A percentile compares a stretch with the other conserved stretches of the same genome.
Conservation (phyloP, 257 asterid species). For the Gynochthodes officinalis region DNA sequence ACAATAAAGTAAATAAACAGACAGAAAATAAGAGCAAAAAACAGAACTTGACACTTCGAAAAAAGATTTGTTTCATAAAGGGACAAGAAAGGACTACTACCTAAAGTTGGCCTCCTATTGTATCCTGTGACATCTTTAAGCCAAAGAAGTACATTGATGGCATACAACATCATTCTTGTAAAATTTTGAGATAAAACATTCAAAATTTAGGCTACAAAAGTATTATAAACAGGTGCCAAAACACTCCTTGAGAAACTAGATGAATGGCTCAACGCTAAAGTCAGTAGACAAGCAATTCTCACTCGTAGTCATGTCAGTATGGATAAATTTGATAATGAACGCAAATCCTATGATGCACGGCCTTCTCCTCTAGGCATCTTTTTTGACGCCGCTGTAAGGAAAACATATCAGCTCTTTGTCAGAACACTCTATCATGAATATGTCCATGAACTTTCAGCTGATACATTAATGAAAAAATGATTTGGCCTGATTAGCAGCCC, state of each 20-base stretch:
- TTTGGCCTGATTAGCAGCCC: not conserved
- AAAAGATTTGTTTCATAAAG: not conserved
- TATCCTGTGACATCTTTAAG: not conserved
- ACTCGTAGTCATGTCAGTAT: not conserved
- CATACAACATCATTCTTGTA: not conserved
- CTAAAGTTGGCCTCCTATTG: not conserved
- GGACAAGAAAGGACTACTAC: not conserved
- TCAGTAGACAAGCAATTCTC: not conserved
- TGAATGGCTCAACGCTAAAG: not conserved
- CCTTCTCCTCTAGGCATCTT: conserved; percentile 97
- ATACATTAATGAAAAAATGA: not conserved
- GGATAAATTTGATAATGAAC: not conserved
- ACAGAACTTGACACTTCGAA: not conserved
- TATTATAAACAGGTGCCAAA: not conserved
- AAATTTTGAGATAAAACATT: not conserved
- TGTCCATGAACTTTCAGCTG: not conserved
- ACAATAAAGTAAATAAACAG: too few relatives aligned
- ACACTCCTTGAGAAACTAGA: not conserved
- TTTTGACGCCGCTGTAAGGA: conserved; percentile 51
- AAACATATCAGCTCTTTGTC: conserved; percentile 1
- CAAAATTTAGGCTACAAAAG: not conserved
- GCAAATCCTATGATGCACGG: conserved; percentile 52
- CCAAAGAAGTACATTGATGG: not conserved
- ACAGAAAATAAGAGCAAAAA: too few relatives aligned
- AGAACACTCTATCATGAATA: not conserved